Percentiles rank a stretch among this genome's conserved stretches.
These are phyloP conservation scores for Penicillium sp. DNA, from an alignment of 2,329 filamentous ascomycete species.

Conservation along the genomic window DNA sequence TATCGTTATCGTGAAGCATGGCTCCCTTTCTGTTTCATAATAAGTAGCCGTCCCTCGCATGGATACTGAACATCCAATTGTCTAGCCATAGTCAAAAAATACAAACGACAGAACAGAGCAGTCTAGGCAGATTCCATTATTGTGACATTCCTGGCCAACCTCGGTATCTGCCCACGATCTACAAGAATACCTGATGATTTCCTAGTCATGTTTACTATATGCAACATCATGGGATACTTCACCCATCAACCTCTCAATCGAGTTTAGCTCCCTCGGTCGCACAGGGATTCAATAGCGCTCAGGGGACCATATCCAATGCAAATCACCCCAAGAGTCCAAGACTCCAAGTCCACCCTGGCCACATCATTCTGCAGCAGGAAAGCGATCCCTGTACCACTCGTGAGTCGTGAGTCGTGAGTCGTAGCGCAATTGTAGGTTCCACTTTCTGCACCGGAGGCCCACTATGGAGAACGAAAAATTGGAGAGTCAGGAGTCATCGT, in stretches of 20 bases:
- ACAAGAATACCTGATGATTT: neutral
- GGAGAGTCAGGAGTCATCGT: slow-evolving; percentile 6
- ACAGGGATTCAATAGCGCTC: slow-evolving; percentile 14
- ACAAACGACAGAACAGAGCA: too few species aligned
- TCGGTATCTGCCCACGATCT: neutral
- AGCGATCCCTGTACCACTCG: slow-evolving; percentile 18
- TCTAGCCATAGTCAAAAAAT: too few species aligned
- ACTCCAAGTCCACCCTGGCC: slow-evolving; percentile 1
- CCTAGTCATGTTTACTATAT: neutral
- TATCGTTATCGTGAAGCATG: neutral
- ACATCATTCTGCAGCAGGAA: slow-evolving; percentile 15
- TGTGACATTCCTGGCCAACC: neutral
- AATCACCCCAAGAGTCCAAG: slow-evolving; percentile 10
- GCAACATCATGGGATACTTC: slow-evolving; percentile 1
- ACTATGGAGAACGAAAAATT: slow-evolving; percentile 17
- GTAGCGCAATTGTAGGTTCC: slow-evolving; percentile 23
- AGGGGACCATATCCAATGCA: slow-evolving; percentile 17
- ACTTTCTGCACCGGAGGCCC: slow-evolving; percentile 25
- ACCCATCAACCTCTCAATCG: neutral
- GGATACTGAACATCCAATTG: neutral
- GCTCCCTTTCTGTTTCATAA: neutral
- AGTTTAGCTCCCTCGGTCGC: slow-evolving; percentile 1
- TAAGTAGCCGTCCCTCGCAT: neutral
- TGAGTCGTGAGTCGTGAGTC: slow-evolving; percentile 14
- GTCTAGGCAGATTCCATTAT: neutral